Evolutionary conservation across 2,329 filamentous ascomycete genomes (phyloP).

Genomic region (Didymosphaeria variabile): DNA sequence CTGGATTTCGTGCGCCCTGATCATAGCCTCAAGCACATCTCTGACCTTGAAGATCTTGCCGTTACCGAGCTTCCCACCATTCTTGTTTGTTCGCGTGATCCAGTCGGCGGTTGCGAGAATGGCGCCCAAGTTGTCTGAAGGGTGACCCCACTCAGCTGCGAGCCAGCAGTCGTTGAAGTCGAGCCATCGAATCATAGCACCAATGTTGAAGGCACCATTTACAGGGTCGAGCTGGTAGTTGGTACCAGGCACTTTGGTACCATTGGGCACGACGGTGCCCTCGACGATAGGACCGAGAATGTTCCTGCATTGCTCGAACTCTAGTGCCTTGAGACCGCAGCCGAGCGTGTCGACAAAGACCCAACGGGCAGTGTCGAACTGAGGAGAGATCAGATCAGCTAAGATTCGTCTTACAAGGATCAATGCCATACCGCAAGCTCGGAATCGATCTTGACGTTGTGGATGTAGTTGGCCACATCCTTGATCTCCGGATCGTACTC

Average conservation of each 20-base stretch:
- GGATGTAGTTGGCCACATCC: slow-evolving; percentile 94
- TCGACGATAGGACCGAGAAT: slow-evolving; percentile 90
- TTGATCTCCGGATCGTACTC: slow-evolving; percentile 91
- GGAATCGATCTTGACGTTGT: slow-evolving; percentile 89
- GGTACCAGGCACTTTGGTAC: slow-evolving; percentile 89
- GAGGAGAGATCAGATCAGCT: slow-evolving; percentile 28
- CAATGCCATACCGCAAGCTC: slow-evolving; percentile 81
- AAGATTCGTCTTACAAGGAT: not conserved
- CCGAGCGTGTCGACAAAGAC: slow-evolving; percentile 97
- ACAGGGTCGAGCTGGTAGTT: slow-evolving; percentile 94
- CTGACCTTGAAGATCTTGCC: slow-evolving; percentile 86
- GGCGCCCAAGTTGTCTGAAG: slow-evolving; percentile 96
- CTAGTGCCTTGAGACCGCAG: slow-evolving; percentile 93
- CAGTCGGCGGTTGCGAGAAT: slow-evolving; percentile 97
- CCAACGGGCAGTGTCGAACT: slow-evolving; percentile 96
- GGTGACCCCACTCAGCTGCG: slow-evolving; percentile 98
- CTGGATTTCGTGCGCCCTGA: slow-evolving; percentile 99
- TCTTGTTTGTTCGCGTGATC: slow-evolving; percentile 93
- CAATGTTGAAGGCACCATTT: slow-evolving; percentile 98
- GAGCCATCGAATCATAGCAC: slow-evolving; percentile 97
- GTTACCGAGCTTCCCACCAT: slow-evolving; percentile 75
- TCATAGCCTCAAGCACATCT: slow-evolving; percentile 95
- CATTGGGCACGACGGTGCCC: slow-evolving; percentile 90
- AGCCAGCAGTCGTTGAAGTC: slow-evolving; percentile 99
- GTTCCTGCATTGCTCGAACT: slow-evolving; percentile 96